These are phyloP conservation scores for Hysterium pulicare DNA, from an alignment of 2,329 filamentous ascomycete species.

Conservation along the genomic window DNA sequence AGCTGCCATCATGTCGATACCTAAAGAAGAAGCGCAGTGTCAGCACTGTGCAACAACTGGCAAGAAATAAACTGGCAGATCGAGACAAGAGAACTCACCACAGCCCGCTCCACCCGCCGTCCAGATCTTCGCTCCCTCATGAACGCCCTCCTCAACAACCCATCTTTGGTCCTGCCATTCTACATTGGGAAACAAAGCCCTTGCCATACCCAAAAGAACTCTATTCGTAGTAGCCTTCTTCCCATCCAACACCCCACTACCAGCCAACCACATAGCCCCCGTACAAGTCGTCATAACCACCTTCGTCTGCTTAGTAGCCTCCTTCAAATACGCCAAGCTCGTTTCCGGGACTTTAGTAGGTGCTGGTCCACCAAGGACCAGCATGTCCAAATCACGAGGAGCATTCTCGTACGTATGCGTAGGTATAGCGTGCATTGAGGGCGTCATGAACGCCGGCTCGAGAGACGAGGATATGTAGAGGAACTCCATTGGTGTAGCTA, in stretches of 20 bases:
- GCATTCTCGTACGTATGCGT: constrained; percentile 41
- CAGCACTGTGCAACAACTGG: neutral
- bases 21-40: neutral
- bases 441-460: constrained; percentile 28
- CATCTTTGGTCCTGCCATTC: constrained; percentile 41
- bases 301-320: constrained; percentile 34
- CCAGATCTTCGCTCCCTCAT: constrained; percentile 38
- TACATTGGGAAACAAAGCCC: constrained; percentile 26
- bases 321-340: constrained; percentile 35
- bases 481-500: constrained; percentile 34
- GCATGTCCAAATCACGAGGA: constrained; percentile 42
- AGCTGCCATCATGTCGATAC: neutral
- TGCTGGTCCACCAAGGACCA: constrained; percentile 38
- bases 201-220: constrained; percentile 22
- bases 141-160: constrained; percentile 30
- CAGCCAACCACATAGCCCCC: constrained; percentile 40
- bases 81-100: constrained; percentile 20
- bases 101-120: constrained; percentile 37
- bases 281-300: constrained; percentile 40
- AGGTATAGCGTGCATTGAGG: constrained; percentile 32
- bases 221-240: constrained; percentile 41
- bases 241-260: constrained; percentile 35
- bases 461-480: constrained; percentile 38
- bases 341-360: constrained; percentile 27
- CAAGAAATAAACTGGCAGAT: too few species aligned